Evolutionary conservation across 1,139 yeast species (phyloP).

Genomic region (Blastobotrys elegans): DNA sequence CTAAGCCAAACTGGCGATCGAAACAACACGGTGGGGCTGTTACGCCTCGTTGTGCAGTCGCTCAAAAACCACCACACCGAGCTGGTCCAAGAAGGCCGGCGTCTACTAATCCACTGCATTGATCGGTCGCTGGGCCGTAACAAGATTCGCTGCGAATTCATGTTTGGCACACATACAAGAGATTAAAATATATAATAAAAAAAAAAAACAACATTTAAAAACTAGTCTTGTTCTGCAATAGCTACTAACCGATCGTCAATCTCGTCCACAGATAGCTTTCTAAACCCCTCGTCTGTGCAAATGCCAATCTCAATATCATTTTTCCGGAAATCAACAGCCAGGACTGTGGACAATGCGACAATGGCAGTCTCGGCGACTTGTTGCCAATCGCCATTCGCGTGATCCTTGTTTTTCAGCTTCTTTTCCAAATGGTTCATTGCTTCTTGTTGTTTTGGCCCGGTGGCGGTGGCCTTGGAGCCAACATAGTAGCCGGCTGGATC

Average conservation of each 20-base stretch:
- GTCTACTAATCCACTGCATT: slow-evolving; percentile 30
- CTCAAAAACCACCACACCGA: slow-evolving; percentile 30
- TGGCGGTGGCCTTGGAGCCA: slow-evolving; percentile 87
- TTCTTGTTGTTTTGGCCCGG: slow-evolving; percentile 98
- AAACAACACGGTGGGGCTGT: slow-evolving; percentile 32
- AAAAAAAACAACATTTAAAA: neutral
- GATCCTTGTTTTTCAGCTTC: slow-evolving; percentile 73
- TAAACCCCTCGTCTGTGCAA: slow-evolving; percentile 61
- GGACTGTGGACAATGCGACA: slow-evolving; percentile 73
- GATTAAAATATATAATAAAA: neutral
- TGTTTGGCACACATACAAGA: slow-evolving; percentile 17
- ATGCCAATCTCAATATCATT: slow-evolving; percentile 92
- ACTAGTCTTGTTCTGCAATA: slow-evolving; percentile 90
- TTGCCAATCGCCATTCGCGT: slow-evolving; percentile 81
- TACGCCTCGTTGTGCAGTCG: slow-evolving; percentile 29
- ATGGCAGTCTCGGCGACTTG: slow-evolving; percentile 87
- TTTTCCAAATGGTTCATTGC: slow-evolving; percentile 88
- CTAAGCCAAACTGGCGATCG: slow-evolving; percentile 21
- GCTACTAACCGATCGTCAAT: slow-evolving; percentile 91
- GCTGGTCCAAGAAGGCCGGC: slow-evolving; percentile 31
- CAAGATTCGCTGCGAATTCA: slow-evolving; percentile 26
- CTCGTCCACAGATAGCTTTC: slow-evolving; percentile 71
- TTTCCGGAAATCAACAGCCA: slow-evolving; percentile 90
- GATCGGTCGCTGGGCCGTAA: slow-evolving; percentile 32
- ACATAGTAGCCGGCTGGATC: slow-evolving; percentile 97